Conservation (phyloP, 2,329 filamentous ascomycete species). For the Pseudocercospora fuligena region DNA sequence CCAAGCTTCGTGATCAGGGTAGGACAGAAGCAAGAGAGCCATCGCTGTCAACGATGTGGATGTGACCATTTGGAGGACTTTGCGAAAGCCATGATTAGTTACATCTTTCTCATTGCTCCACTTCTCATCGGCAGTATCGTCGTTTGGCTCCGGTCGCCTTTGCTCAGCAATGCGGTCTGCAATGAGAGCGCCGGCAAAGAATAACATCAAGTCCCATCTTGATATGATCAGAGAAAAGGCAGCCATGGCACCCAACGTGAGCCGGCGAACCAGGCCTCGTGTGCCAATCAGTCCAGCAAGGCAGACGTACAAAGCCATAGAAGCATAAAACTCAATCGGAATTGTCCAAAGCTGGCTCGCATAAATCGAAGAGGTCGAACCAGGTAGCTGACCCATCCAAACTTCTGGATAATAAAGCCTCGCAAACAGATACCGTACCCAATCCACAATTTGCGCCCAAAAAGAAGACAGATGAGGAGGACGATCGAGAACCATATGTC, state of each 20-base stretch:
- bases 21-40: background rate
- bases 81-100: no score
- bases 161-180: background rate
- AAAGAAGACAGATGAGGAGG: background rate
- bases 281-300: background rate
- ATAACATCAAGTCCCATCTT: conserved; percentile 1
- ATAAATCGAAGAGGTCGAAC: background rate
- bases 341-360: conserved; percentile 16
- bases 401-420: conserved; percentile 5
- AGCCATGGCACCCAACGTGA: background rate
- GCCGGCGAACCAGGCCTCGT: background rate
- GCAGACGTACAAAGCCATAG: conserved; percentile 9
- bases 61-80: no score
- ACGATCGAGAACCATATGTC: conserved; percentile 6
- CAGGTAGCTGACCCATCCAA: background rate
- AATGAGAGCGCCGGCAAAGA: background rate
- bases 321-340: conserved; percentile 11
- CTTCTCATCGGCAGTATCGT: no score
- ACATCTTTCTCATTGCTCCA: no score
- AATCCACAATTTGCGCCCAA: conserved; percentile 2
- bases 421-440: background rate
- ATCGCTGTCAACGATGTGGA: background rate
- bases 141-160: no score
- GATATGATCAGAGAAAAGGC: background rate
- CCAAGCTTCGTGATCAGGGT: conserved; percentile 2